phyloP scores from a whole-genome alignment of 139 green algal genomes.

The Microglena sp. region DNA sequence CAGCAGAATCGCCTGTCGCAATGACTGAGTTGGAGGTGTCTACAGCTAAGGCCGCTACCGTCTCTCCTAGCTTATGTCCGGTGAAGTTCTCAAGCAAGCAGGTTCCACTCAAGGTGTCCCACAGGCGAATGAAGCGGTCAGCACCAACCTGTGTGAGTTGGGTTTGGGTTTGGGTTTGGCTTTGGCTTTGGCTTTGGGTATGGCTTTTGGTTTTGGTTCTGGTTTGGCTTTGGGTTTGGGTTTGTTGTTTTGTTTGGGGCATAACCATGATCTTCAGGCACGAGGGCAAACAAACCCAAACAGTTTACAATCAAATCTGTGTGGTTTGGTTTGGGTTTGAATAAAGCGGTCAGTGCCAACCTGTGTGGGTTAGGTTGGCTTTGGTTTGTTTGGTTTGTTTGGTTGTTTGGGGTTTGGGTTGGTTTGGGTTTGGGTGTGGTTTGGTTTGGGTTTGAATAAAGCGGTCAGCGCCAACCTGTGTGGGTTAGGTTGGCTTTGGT shows the following conservation, averaged over 20 bases:
- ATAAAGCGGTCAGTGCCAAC: conserved; percentile 29
- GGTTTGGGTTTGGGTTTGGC: conserved; percentile 6
- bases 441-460: no score
- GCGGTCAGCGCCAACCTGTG: conserved; percentile 25
- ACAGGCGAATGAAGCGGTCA: conserved; percentile 33
- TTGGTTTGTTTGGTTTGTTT: conserved; percentile 1
- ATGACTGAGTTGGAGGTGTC: conserved; percentile 19
- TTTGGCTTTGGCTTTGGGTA: not conserved
- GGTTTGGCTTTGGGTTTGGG: no score
- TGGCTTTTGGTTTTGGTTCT: no score
- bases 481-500: no score
- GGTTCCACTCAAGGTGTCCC: conserved; percentile 15
- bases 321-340: no score
- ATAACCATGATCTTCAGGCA: no score
- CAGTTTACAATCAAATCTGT: no score
- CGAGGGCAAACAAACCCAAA: no score
- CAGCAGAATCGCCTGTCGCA: conserved; percentile 31
- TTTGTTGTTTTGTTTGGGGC: no score
- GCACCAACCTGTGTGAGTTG: conserved; percentile 23
- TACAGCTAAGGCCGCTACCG: conserved; percentile 25
- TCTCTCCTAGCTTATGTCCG: conserved; percentile 16
- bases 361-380: no score
- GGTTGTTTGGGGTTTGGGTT: not conserved
- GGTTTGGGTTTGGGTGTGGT: no score
- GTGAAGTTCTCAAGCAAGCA: conserved; percentile 24